Conservation (phyloP, 2,329 filamentous ascomycete species). For the Fusarium paranaense region DNA sequence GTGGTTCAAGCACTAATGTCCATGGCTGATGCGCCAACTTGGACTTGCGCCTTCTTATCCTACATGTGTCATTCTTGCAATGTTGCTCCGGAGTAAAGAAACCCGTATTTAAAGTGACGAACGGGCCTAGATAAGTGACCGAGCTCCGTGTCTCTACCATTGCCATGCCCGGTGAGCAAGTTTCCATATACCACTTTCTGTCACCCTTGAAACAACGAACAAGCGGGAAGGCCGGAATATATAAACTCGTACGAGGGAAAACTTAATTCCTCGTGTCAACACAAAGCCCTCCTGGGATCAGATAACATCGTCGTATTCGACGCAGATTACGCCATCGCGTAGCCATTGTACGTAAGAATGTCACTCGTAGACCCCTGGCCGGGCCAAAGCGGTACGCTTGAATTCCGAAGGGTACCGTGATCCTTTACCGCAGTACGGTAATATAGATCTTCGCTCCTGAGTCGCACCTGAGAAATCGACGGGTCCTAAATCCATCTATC, state of each 20-base stretch:
- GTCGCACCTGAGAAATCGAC: background rate
- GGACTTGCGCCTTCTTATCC: too few species aligned
- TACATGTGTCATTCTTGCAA: background rate
- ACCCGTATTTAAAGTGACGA: background rate
- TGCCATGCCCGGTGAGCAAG: background rate
- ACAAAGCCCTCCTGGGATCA: background rate
- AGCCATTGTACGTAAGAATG: background rate
- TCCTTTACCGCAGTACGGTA: constrained; percentile 1
- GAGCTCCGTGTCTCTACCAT: background rate
- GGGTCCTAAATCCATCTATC: constrained; percentile 13
- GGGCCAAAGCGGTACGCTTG: background rate
- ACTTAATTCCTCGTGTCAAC: background rate
- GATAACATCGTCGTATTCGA: background rate
- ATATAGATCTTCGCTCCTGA: background rate
- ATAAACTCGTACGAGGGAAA: background rate
- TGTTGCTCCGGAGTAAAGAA: background rate
- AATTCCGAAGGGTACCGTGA: background rate
- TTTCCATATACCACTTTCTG: background rate
- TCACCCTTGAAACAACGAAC: background rate
- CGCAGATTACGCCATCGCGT: background rate
- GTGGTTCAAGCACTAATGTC: too few species aligned
- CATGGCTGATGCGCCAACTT: too few species aligned
- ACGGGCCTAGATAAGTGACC: background rate
- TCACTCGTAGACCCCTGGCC: background rate
- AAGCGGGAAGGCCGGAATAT: background rate